A percentile compares a stretch with the other conserved stretches of the same genome.
These are phyloP conservation scores for Venturia asperata DNA, from an alignment of 2,329 filamentous ascomycete genomes.

Conservation along the genomic window DNA sequence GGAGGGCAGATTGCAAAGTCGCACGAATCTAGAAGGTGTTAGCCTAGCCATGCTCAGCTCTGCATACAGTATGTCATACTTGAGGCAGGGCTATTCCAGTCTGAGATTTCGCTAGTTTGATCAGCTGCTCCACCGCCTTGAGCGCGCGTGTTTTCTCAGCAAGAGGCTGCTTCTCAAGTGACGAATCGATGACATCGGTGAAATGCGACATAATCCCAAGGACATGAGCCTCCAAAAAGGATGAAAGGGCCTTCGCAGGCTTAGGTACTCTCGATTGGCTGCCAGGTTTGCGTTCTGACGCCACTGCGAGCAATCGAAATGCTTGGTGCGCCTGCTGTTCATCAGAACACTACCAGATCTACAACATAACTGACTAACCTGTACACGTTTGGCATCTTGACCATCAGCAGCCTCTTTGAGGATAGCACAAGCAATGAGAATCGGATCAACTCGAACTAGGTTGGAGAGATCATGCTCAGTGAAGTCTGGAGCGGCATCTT, in stretches of 20 bases:
- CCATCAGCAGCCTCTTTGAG: conserved; percentile 72
- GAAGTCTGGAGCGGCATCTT: conserved; percentile 64
- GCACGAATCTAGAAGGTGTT: conserved; percentile 62
- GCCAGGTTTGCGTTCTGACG: conserved; percentile 45
- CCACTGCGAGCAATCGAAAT: conserved; percentile 39
- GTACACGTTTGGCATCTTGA: conserved; percentile 43
- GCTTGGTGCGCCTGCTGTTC: conserved; percentile 40
- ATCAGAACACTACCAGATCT: conserved; percentile 14
- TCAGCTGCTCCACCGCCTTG: conserved; percentile 79
- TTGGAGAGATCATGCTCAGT: conserved; percentile 56
- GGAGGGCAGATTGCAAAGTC: conserved; percentile 79
- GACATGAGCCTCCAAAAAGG: conserved; percentile 75
- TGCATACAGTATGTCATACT: conserved; percentile 41
- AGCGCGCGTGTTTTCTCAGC: conserved; percentile 72
- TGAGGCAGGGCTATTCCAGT: conserved; percentile 78
- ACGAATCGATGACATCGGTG: conserved; percentile 69
- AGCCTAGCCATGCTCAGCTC: neutral
- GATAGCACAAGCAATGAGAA: conserved; percentile 70
- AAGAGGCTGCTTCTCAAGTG: conserved; percentile 47
- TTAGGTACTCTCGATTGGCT: conserved; percentile 40
- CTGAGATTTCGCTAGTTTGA: conserved; percentile 64
- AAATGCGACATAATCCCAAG: conserved; percentile 81
- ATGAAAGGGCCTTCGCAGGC: conserved; percentile 54
- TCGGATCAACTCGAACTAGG: conserved; percentile 67
- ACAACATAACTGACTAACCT: conserved; percentile 43